These are phyloP conservation scores for Mariannaea elegans DNA, from an alignment of 2,329 filamentous ascomycete species.

Conservation along the genomic window DNA sequence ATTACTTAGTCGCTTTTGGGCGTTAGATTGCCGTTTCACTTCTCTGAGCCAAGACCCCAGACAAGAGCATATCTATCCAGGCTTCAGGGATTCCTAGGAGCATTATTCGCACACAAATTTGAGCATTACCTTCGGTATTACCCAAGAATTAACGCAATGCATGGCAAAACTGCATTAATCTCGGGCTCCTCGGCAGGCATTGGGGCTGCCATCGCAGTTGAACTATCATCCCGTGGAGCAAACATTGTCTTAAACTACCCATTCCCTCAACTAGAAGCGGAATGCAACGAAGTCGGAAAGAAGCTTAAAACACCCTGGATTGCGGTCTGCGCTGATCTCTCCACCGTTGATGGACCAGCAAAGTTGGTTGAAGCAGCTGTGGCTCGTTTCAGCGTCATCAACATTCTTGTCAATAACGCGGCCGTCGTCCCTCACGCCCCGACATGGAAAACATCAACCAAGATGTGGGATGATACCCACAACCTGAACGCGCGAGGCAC, in stretches of 20 bases:
- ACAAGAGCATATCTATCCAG: no score
- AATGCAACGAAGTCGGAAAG: not conserved
- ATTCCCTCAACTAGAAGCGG: not conserved
- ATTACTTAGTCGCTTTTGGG: no score
- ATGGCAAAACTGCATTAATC: not conserved
- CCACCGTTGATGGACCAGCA: not conserved
- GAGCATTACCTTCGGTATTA: no score
- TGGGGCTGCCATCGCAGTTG: conserved; percentile 1
- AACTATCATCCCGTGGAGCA: not conserved
- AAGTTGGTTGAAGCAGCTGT: not conserved
- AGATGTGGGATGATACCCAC: not conserved
- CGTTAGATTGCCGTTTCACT: no score
- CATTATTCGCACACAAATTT: no score
- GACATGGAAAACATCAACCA: not conserved
- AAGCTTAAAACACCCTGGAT: conserved; percentile 7
- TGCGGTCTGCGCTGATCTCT: conserved; percentile 3
- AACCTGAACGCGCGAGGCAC: conserved; percentile 5
- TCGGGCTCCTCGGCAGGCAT: conserved; percentile 6
- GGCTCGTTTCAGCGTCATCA: not conserved
- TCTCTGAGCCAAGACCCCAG: no score
- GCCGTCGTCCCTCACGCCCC: not conserved
- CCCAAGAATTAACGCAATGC: not conserved
- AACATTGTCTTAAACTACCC: conserved; percentile 10
- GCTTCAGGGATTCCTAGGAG: no score
- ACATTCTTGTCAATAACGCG: conserved; percentile 10